Evolutionary conservation across 108 stramenopile genomes (phyloP).

Genomic region (Cylindrotheca closterium): DNA sequence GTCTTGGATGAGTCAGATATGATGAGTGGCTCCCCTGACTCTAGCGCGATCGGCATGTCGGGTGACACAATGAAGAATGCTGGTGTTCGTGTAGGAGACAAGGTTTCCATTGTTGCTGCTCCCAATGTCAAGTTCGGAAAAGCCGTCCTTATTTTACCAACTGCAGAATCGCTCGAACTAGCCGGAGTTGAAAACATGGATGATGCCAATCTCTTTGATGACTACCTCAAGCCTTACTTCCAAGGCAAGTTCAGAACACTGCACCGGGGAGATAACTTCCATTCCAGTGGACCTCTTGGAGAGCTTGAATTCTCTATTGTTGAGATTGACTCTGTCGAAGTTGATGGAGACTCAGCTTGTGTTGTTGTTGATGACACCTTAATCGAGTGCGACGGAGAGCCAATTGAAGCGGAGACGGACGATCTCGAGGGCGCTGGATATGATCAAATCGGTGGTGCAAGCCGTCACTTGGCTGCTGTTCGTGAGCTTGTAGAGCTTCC

Average conservation of each 20-base stretch:
- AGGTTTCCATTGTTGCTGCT: conserved; percentile 66
- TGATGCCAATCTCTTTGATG: conserved; percentile 62
- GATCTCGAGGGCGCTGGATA: conserved; percentile 96
- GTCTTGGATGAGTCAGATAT: conserved; percentile 63
- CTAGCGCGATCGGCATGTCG: conserved; percentile 70
- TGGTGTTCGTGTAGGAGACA: conserved; percentile 83
- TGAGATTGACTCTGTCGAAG: conserved; percentile 86
- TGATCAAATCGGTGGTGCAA: conserved; percentile 96
- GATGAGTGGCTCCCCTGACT: conserved; percentile 33
- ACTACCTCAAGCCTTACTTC: conserved; percentile 89
- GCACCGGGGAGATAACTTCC: conserved; percentile 72
- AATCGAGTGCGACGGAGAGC: conserved; percentile 83
- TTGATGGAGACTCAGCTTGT: conserved; percentile 77
- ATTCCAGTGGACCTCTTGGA: conserved; percentile 71
- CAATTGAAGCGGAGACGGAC: conserved; percentile 76
- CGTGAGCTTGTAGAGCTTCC: conserved; percentile 97
- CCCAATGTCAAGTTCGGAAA: conserved; percentile 91
- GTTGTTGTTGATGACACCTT: conserved; percentile 87
- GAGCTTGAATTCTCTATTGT: conserved; percentile 79
- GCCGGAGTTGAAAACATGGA: conserved; percentile 48
- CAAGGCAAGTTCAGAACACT: conserved; percentile 80
- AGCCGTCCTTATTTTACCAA: conserved; percentile 76
- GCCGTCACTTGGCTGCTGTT: conserved; percentile 93
- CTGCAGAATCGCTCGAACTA: conserved; percentile 56
- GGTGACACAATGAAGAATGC: conserved; percentile 84